Conservation (phyloP, 331 rosid genomes). For the Saraca asoca region DNA sequence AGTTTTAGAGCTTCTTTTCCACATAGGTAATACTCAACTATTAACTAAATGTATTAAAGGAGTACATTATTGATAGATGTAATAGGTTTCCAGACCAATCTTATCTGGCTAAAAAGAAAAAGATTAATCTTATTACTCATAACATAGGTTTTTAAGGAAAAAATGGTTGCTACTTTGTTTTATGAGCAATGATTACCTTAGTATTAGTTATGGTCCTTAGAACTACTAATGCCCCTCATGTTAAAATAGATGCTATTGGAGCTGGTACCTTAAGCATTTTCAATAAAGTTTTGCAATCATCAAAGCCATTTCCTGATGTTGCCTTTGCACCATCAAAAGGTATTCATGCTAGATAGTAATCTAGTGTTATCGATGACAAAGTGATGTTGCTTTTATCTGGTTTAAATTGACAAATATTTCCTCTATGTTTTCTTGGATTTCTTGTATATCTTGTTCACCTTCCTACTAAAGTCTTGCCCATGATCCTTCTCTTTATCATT, state of each 20-base stretch:
- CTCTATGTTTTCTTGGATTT: neutral
- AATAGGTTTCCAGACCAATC: neutral
- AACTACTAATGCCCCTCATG: slow-evolving; percentile 78
- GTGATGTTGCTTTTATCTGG: neutral
- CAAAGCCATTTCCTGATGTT: slow-evolving; percentile 57
- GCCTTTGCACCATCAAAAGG: slow-evolving; percentile 96
- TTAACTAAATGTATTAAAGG: no score
- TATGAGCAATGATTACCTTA: slow-evolving; percentile 39
- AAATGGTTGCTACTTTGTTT: neutral
- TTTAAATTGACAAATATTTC: slow-evolving; percentile 1
- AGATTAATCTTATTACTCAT: no score
- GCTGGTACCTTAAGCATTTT: slow-evolving; percentile 90
- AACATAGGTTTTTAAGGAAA: no score
- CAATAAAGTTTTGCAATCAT: slow-evolving; percentile 59
- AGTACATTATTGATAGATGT: slow-evolving; percentile 15
- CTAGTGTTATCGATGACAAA: neutral
- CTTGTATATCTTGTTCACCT: neutral
- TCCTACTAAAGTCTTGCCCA: neutral
- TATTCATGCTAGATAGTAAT: slow-evolving; percentile 31
- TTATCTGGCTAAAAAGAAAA: no score
- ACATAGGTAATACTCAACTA: no score
- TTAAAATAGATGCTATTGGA: slow-evolving; percentile 82
- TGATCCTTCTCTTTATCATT: neutral
- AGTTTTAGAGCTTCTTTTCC: no score
- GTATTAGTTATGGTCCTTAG: slow-evolving; percentile 50